Conservation (phyloP, 2,329 filamentous ascomycete species). For the Cladophialophora exuberans region DNA sequence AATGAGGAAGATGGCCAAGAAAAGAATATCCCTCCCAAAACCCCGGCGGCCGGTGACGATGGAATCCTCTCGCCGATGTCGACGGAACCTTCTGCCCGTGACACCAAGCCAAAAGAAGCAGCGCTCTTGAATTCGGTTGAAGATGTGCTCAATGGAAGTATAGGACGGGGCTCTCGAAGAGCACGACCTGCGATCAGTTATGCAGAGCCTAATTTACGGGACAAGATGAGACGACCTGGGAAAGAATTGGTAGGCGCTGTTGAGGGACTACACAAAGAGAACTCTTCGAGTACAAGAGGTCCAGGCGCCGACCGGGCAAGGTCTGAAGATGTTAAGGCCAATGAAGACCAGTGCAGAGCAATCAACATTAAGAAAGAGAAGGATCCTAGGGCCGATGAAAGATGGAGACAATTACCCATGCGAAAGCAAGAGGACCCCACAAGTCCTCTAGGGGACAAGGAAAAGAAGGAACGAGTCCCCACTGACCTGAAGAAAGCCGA, state of each 20-base stretch:
- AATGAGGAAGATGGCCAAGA: constrained; percentile 1
- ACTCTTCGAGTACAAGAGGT: constrained; percentile 32
- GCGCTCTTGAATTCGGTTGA: constrained; percentile 32
- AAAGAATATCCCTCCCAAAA: constrained; percentile 29
- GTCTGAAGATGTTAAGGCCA: constrained; percentile 23
- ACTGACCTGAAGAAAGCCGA: constrained; percentile 25
- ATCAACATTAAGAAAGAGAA: constrained; percentile 28
- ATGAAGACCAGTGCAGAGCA: constrained; percentile 11
- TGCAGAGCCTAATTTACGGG: constrained; percentile 77
- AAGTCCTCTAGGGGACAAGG: constrained; percentile 31
- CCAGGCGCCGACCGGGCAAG: constrained; percentile 25
- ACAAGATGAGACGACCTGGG: constrained; percentile 81
- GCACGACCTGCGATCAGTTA: constrained; percentile 74
- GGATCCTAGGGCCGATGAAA: constrained; percentile 6
- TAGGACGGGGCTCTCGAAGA: constrained; percentile 67
- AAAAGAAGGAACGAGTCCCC: constrained; percentile 34
- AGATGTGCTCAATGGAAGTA: constrained; percentile 45
- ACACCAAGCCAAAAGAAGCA: constrained; percentile 27
- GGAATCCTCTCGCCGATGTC: constrained; percentile 31
- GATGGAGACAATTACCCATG: constrained; percentile 20
- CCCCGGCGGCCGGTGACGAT: constrained; percentile 22
- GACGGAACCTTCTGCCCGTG: constrained; percentile 30
- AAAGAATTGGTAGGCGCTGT: constrained; percentile 78
- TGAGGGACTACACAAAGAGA: constrained; percentile 55
- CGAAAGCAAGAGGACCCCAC: constrained; percentile 28